Base-by-base conservation (phyloP, 2,329 filamentous ascomycete genomes). In the Exophiala alcalophila region DNA sequence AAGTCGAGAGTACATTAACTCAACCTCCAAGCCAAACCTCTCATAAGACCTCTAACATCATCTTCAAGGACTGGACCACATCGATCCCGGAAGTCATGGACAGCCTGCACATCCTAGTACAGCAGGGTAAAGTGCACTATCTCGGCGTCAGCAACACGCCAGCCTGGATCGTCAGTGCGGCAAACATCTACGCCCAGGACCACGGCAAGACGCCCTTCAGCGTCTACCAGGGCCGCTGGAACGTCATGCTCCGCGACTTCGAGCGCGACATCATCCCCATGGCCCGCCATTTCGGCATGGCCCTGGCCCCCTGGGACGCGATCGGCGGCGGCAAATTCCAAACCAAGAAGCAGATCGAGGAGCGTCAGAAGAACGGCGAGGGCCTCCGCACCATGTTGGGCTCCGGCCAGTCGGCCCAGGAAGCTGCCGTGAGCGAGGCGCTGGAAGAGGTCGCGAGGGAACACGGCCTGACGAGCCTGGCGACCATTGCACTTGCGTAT, bases 251-350 rank as follows among this genome's bases (percentile, higher is more conserved):
- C 29, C 76, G 83, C 19, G 83, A 87, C 60, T 76, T 84, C 36
- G 80, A 84, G 65, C 72, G 79, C 18, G 80, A 84, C 11, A 80
- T 83, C 55, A 71, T 85, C 27, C 80, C 79, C 27, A 84, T 84
- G 81, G 68, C 64, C 20, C 69, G 70, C 24, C 68, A 71, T 18
- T 77, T 83, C 54, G 80, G 80, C 20, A 82, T 83, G 75, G 78
- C 68, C 0, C 59, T 81, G 4, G 72, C 71, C 0, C 76, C 77
- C 0, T 78, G 74, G 72, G 73, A 71, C 10, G 59, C 68, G 1
- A 64, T 80, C 6, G 75, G 74, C 31, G 66, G 69, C 40, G 75
- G 75, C 25, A 64, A 65, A 41, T 71, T 76, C 59, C 69, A 74
- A 59, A 64, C 66, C 11, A 55, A 58, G 40, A 61, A 61, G 40